Evolutionary conservation across 164 flowering plant species (phyloP).

Genomic region (Houttuynia cordata): DNA sequence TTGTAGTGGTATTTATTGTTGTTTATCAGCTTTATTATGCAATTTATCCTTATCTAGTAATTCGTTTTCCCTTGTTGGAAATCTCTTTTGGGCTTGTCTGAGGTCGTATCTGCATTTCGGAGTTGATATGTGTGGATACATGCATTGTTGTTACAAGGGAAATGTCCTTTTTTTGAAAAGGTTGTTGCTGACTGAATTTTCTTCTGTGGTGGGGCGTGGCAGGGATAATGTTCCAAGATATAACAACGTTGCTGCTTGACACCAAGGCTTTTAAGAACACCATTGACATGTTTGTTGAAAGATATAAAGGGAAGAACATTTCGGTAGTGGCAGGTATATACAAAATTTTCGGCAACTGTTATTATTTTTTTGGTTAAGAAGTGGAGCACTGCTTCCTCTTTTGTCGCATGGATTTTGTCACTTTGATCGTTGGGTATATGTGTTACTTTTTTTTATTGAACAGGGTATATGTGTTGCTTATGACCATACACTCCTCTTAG

Average conservation of each 20-base stretch:
- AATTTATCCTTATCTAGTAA: too few species aligned
- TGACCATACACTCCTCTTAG: too few species aligned
- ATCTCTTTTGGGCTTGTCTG: background rate
- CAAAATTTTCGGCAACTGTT: background rate
- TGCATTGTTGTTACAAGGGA: too few species aligned
- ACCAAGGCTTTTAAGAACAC: constrained; percentile 81
- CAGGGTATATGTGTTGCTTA: too few species aligned
- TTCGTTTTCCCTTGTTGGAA: too few species aligned
- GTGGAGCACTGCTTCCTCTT: too few species aligned
- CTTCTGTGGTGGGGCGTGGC: constrained; percentile 7
- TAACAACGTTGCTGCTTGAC: constrained; percentile 76
- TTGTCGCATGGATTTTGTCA: too few species aligned
- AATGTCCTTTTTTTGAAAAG: too few species aligned
- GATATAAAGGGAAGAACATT: constrained; percentile 66
- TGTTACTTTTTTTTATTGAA: too few species aligned
- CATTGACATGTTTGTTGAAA: constrained; percentile 82
- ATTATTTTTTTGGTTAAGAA: too few species aligned
- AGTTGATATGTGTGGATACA: too few species aligned
- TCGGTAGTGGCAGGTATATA: constrained; percentile 81
- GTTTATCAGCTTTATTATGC: background rate
- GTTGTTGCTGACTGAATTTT: background rate
- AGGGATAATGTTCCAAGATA: constrained; percentile 96
- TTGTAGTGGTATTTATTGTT: background rate
- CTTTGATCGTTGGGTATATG: too few species aligned
- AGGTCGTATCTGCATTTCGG: background rate